Evolutionary conservation across 2,329 filamentous ascomycete genomes (phyloP), one percentile per base, ranked within the genome.

Genomic region (Xylaria sp.): DNA sequence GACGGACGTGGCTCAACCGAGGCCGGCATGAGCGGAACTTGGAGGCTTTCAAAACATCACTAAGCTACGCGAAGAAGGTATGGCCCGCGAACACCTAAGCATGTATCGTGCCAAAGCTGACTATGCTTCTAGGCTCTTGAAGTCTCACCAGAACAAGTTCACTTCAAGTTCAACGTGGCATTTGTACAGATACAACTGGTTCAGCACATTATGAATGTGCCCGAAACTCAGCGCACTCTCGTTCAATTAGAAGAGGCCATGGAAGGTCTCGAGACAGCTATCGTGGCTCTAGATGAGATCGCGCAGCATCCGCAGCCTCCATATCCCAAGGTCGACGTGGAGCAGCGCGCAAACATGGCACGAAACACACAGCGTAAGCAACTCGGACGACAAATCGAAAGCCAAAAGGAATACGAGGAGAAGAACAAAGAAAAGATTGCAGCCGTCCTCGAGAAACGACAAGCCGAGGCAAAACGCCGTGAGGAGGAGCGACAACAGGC

Each of bases 121-220:
- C 74, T 41, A 53, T 64, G 36, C 36, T 28, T 66, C 68, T 76
- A 91, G 87, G 93, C 95, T 30, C 87, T 97, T 20, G 87, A 89
- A 63, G 87, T 92, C 63, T 90, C 92, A 0, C 92, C 94, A 0
- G 92, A 96, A 4, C 93, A 97, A 75, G 86, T 94, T 34, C 93
- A 97, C 80, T 93, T 96, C 80, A 93, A 96, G 79, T 99, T 99
- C 86, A 99, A 99, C 76, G 93, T 99, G 32, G 96, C 96, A 0
- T 99, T 97, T 77, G 93, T 98, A 32, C 96, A 98, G 78, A 97
- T 97, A 70, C 94, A 97, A 79, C 90, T 98, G 63, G 95, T 95
- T 23, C 91, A 91, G 53, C 88, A 92, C 34, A 89, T 97, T 63
- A 91, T 93, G 79, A 85, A 83, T 41, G 84, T 97, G 62, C 85